These are phyloP conservation scores for Microdochium paspali DNA, from an alignment of 2,329 filamentous ascomycete species.

Conservation along the genomic window DNA sequence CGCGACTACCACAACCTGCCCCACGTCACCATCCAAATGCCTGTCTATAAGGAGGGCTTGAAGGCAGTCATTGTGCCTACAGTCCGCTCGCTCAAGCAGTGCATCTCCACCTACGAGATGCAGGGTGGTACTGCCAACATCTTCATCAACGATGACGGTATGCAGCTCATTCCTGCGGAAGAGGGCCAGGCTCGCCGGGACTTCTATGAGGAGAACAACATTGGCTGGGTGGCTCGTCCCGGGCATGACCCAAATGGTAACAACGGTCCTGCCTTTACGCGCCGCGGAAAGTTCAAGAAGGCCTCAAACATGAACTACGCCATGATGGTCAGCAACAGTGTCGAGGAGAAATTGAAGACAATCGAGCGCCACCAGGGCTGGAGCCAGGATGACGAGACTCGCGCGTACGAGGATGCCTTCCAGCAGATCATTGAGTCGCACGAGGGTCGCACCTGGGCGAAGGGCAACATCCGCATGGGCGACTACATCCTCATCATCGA, in stretches of 20 bases:
- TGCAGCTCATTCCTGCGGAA: constrained; percentile 47
- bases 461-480: constrained; percentile 77
- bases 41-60: constrained; percentile 39
- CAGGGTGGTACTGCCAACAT: constrained; percentile 60
- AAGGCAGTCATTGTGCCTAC: constrained; percentile 43
- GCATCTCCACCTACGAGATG: constrained; percentile 49
- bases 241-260: constrained; percentile 40
- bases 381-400: constrained; percentile 59
- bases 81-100: constrained; percentile 43
- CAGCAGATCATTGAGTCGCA: constrained; percentile 58
- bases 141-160: constrained; percentile 60
- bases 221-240: constrained; percentile 46
- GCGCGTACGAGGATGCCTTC: constrained; percentile 56
- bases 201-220: constrained; percentile 48
- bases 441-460: constrained; percentile 62
- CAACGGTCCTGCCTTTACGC: constrained; percentile 41
- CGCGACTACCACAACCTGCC: constrained; percentile 30
- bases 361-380: constrained; percentile 51
- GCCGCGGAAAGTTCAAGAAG: constrained; percentile 61
- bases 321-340: constrained; percentile 57
- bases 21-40: constrained; percentile 39
- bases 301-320: constrained; percentile 67
- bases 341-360: constrained; percentile 57
- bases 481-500: constrained; percentile 76
- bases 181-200: constrained; percentile 38